Evolutionary conservation across 441 rosid genomes (phyloP), one percentile per base, ranked within the genome.

Genomic region (Corymbia citriodora): DNA sequence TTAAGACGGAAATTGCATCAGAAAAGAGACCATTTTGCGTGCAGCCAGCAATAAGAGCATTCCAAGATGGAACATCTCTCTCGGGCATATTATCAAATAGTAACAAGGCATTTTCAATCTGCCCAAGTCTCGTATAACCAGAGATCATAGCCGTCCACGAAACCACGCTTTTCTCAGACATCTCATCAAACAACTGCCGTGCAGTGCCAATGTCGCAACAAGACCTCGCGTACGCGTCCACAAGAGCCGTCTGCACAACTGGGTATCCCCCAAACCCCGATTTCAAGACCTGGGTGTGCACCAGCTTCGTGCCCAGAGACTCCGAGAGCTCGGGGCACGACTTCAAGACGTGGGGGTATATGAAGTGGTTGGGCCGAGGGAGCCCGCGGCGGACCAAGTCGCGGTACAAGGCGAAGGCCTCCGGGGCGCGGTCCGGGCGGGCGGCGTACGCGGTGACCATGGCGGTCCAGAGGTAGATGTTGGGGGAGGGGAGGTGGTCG

Each of bases 171-270:
- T 92, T 93, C 16, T 92, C 95, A 92, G 92, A 87, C 96, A 96
- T 96, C 94, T 94, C 96, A 57, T 96, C 96, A 90, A 96, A 96
- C 95, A 94, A 14, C 17, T 92, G 72, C 25, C 96, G 89, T 0
- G 96, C 97, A 50, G 88, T 89, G 55, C 88, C 85, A 33, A 95
- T 89, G 55, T 94, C 93, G 25, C 90, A 85, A 88, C 87, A 49
- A 57, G 93, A 92, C 91, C 96, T 94, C 50, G 98, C 92, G 89
- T 97, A 97, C 0, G 97, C 92, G 87, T 96, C 94, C 85, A 96
- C 93, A 3, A 97, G 95, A 87, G 99, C 97, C 13, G 97, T 96
- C 93, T 96, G 96, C 59, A 97, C 98, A 87, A 96, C 96, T 10
- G 96, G 92, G 93, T 95, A 93, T 52, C 52, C 88, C 40, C 90